A percentile compares a stretch with the other conserved stretches of the same genome.
Conservation (phyloP, 345 rosid species). For the Melaleuca alternifolia region DNA sequence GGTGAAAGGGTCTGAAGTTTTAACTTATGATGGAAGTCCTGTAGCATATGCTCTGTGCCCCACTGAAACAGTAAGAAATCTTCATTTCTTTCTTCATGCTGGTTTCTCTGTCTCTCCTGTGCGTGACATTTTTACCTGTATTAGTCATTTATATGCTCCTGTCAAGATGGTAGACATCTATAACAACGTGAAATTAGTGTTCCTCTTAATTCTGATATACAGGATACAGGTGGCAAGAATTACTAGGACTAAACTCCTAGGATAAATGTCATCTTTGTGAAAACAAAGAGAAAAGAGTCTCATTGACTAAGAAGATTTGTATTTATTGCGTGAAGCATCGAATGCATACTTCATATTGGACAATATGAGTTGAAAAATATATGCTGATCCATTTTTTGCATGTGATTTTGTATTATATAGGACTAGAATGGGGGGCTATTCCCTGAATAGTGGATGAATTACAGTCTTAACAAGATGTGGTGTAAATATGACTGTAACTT, state of each 20-base stretch:
- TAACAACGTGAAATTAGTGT: neutral
- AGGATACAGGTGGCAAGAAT: neutral
- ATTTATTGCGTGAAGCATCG: neutral
- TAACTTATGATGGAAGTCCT: conserved; percentile 57
- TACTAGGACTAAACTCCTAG: neutral
- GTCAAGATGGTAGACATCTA: neutral
- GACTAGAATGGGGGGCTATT: neutral
- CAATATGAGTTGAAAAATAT: neutral
- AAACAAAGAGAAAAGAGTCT: neutral
- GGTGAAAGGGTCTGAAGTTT: conserved; percentile 77
- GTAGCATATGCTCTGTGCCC: conserved; percentile 72
- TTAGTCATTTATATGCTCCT: neutral
- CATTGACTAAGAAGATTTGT: neutral
- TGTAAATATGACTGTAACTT: neutral
- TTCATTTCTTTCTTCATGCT: neutral
- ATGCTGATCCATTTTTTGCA: neutral
- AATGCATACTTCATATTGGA: neutral
- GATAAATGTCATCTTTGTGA: neutral
- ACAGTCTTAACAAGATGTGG: neutral
- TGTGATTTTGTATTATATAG: neutral
- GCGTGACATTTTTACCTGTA: neutral
- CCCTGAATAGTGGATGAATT: neutral
- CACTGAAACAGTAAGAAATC: conserved; percentile 52
- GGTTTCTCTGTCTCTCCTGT: neutral
- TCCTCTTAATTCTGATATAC: neutral